phyloP scores from a whole-genome alignment of 1,284 basidiomycete species.

The Xerocomus nothofagi region DNA sequence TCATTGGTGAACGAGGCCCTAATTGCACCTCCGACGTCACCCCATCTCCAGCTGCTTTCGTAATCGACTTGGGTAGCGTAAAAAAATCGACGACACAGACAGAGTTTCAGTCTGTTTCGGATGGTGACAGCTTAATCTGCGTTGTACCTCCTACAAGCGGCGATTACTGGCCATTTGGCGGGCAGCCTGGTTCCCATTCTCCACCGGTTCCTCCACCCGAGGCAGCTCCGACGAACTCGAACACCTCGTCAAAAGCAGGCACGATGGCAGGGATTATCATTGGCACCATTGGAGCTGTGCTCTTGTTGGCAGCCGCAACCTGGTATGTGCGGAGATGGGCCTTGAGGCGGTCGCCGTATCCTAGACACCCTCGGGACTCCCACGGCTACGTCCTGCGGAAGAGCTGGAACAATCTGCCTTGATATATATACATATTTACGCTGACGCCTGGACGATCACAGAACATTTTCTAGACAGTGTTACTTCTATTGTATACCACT shows the following conservation, averaged over 20 bases:
- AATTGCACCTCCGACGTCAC: constrained; percentile 62
- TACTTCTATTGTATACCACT: no score
- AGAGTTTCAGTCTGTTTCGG: constrained; percentile 50
- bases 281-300: constrained; percentile 51
- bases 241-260: constrained; percentile 39
- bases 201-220: constrained; percentile 18
- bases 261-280: constrained; percentile 52
- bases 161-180: constrained; percentile 75
- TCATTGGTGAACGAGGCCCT: constrained; percentile 69
- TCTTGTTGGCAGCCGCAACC: constrained; percentile 40
- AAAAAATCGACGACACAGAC: constrained; percentile 46
- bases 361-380: background rate
- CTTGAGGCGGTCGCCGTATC: constrained; percentile 30
- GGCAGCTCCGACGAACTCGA: constrained; percentile 19
- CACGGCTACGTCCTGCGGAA: constrained; percentile 10
- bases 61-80: constrained; percentile 51
- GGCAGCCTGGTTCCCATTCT: constrained; percentile 40
- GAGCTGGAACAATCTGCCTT: background rate
- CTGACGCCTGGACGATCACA: no score
- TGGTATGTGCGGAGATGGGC: constrained; percentile 55
- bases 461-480: no score
- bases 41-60: constrained; percentile 57
- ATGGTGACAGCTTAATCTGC: constrained; percentile 62
- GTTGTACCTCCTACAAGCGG: constrained; percentile 65
- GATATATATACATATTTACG: background rate